Evolutionary conservation across 495 filamentous ascomycete genomes (phyloP).

Genomic region (Tuber aestivum): DNA sequence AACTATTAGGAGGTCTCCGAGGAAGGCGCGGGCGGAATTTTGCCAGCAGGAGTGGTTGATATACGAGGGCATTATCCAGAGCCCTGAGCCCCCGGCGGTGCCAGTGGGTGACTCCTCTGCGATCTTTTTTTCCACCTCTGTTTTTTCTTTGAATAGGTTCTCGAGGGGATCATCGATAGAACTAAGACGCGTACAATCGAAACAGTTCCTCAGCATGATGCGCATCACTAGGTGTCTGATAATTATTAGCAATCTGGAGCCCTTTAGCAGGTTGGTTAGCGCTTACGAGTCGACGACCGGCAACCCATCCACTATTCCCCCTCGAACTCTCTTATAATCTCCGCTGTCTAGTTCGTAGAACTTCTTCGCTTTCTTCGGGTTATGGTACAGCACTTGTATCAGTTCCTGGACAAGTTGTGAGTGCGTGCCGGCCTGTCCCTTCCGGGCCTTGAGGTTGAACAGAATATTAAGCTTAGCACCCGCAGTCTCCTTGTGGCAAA

Average conservation of each 20-base stretch:
- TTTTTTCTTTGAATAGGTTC: neutral
- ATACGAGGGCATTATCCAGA: constrained; percentile 17
- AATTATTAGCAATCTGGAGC: constrained; percentile 5
- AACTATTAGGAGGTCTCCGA: constrained; percentile 23
- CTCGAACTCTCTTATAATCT: constrained; percentile 11
- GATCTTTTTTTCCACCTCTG: neutral
- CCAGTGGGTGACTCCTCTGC: neutral
- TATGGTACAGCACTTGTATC: constrained; percentile 12
- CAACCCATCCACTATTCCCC: constrained; percentile 9
- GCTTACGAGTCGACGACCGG: constrained; percentile 23
- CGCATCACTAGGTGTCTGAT: constrained; percentile 1
- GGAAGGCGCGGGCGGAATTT: constrained; percentile 17
- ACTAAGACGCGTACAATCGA: constrained; percentile 3
- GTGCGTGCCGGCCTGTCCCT: neutral
- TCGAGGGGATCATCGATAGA: neutral
- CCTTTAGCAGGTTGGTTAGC: neutral
- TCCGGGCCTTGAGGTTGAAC: neutral
- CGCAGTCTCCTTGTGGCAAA: constrained; percentile 4
- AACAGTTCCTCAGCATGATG: constrained; percentile 10
- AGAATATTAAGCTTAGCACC: neutral
- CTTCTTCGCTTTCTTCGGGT: constrained; percentile 11
- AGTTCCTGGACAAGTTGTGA: constrained; percentile 3
- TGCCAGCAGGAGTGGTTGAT: constrained; percentile 23
- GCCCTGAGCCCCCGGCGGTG: neutral
- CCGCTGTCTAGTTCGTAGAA: constrained; percentile 11